phyloP scores from a whole-genome alignment of 108 stramenopile species.

The Pinguiococcus pyrenoidosus region DNA sequence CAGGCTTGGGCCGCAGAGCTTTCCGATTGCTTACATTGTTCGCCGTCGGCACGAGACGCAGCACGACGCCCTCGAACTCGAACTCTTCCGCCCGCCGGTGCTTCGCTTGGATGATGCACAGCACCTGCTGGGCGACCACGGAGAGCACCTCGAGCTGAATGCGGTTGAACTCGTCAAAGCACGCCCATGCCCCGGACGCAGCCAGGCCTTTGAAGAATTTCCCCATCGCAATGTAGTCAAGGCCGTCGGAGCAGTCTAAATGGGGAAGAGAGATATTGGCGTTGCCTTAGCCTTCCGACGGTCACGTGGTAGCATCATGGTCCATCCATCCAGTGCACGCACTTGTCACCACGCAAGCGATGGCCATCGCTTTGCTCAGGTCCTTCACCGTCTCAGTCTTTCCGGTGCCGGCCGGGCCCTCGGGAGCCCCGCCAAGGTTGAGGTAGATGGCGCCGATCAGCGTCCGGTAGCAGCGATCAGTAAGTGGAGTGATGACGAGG shows the following conservation, averaged over 20 bases:
- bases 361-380: slow-evolving; percentile 47
- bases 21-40: too few relatives aligned
- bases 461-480: slow-evolving; percentile 55
- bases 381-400: slow-evolving; percentile 57
- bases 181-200: slow-evolving; percentile 46
- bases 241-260: slow-evolving; percentile 44
- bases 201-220: slow-evolving; percentile 60
- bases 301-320: too few relatives aligned
- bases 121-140: slow-evolving; percentile 45
- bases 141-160: slow-evolving; percentile 48
- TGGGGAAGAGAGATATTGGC: not conserved
- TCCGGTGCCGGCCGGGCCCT: slow-evolving; percentile 55
- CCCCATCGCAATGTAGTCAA: slow-evolving; percentile 51
- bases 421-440: slow-evolving; percentile 50
- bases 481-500: slow-evolving; percentile 55
- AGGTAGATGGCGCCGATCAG: slow-evolving; percentile 54
- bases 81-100: slow-evolving; percentile 28
- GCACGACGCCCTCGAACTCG: slow-evolving; percentile 48
- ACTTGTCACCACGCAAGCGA: too few relatives aligned
- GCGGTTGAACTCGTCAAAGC: slow-evolving; percentile 54
- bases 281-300: too few relatives aligned
- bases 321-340: too few relatives aligned
- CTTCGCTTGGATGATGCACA: slow-evolving; percentile 50
- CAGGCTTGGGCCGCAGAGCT: too few relatives aligned
- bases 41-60: slow-evolving; percentile 31